phyloP scores from a whole-genome alignment of 176 grass and related monocot genomes.

The Bonia amplexicaulis region DNA sequence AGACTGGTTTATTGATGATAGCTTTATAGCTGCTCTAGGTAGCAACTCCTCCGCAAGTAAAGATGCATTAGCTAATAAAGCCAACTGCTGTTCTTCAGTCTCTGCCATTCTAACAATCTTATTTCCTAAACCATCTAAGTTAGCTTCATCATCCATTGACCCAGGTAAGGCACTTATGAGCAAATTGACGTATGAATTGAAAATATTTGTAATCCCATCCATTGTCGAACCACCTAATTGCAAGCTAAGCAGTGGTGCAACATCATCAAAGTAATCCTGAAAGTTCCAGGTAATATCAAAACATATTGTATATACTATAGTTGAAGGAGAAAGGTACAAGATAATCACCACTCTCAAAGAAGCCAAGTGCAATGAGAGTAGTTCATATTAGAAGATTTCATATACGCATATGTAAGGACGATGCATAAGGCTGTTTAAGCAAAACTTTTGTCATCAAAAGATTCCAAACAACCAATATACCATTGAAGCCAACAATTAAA shows the following conservation, averaged over 20 bases:
- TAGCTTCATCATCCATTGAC: constrained; percentile 79
- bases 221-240: constrained; percentile 85
- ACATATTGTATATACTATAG: constrained; percentile 5
- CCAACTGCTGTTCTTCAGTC: constrained; percentile 77
- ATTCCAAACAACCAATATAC: not conserved
- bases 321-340: constrained; percentile 1
- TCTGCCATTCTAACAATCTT: constrained; percentile 91
- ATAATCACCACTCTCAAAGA: not conserved
- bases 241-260: constrained; percentile 80
- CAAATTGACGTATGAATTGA: constrained; percentile 76
- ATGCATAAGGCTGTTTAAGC: not conserved
- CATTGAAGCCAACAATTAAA: not conserved
- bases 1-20: constrained; percentile 57
- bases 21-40: constrained; percentile 79
- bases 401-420: not conserved
- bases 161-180: constrained; percentile 83
- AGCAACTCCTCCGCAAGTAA: constrained; percentile 88
- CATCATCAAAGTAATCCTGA: constrained; percentile 96
- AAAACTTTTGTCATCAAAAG: not conserved
- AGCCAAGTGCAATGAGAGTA: not conserved
- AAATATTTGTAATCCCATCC: constrained; percentile 80
- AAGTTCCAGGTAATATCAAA: constrained; percentile 10
- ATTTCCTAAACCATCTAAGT: constrained; percentile 73
- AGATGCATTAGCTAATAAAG: constrained; percentile 91
- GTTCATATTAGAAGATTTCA: not conserved